Base-by-base conservation (phyloP, 2,329 filamentous ascomycete species). In the Fusarium decemcellulare region DNA sequence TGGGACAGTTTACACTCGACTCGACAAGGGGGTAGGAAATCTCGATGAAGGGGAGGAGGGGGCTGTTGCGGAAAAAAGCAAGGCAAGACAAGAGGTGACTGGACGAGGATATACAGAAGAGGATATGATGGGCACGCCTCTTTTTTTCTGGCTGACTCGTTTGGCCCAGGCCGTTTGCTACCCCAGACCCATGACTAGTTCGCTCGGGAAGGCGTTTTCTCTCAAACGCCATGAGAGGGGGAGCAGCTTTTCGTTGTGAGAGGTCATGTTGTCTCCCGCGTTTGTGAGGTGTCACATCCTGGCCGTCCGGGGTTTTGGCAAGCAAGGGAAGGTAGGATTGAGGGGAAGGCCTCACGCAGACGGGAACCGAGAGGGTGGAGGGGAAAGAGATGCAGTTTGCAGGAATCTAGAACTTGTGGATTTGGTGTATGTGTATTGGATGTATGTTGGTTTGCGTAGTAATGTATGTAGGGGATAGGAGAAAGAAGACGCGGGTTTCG, bases 231-330 rank as follows among this genome's bases (percentile, higher is more conserved):
- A 23, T 23, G 18, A 23, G 18, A 23, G 18, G 18, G 18, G 18
- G 4, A 23, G 18, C 4, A 23, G 18, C 18, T 23, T 23, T 23
- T 23, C 18, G 18, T 69, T 69, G 40, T 69, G 66, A 69, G 66
- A 58, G 37, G 46, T 68, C 61, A 68, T 65, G 36, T 69, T 69
- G 62, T 51, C 51, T 46, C 56, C 15, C 27, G 10, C 14, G 30
- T 5, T 43, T 52, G 30, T 58, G 44, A 59, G 57, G 43, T 59
- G 48, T 59, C 42, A 59, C 67, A 56, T 51, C 50, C 30, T 29
- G 46, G 27, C 30, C 40, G 48, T 57, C 37, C n/a, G 62, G 55
- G 51, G 44, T 15, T 27, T 18, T 40, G n/a, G 50, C 34, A n/a
- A 39, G 10, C n/a, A 18, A 10, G 15, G 30, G 29, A 63, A 50